These are phyloP conservation scores for Durusdinium trenchii DNA, from an alignment of 73 alveolate genomes.

Conservation along the genomic window DNA sequence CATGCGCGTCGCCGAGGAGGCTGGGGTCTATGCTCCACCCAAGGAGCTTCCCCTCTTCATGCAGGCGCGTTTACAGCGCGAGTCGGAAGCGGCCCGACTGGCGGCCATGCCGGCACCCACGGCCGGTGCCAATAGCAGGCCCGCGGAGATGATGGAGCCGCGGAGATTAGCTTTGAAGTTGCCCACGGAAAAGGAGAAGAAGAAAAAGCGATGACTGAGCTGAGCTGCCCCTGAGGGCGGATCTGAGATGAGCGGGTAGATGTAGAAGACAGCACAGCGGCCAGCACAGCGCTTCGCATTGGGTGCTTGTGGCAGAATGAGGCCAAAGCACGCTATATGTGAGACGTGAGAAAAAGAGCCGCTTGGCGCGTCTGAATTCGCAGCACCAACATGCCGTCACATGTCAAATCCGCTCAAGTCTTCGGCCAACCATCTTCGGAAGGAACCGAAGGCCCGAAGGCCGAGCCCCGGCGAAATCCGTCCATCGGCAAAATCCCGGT, in stretches of 20 bases:
- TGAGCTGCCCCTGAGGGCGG: not conserved
- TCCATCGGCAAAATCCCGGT: no score
- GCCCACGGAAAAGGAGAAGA: slow-evolving; percentile 23
- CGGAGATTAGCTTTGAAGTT: slow-evolving; percentile 54
- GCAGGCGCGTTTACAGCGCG: slow-evolving; percentile 33
- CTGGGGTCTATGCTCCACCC: slow-evolving; percentile 56
- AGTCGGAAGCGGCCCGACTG: slow-evolving; percentile 30
- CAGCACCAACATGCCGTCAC: no score
- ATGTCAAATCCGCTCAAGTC: no score
- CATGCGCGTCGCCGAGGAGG: slow-evolving; percentile 77
- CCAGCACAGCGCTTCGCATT: no score
- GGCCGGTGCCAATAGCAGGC: slow-evolving; percentile 61
- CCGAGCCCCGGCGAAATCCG: no score
- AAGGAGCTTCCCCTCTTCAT: slow-evolving; percentile 57
- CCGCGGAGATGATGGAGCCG: slow-evolving; percentile 60
- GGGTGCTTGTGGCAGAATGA: no score
- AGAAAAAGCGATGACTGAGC: slow-evolving; percentile 1
- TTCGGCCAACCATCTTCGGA: no score
- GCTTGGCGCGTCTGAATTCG: no score
- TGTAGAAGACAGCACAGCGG: not conserved
- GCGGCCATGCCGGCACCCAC: slow-evolving; percentile 74
- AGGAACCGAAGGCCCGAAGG: no score
- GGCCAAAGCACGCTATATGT: no score
- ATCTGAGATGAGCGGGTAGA: not conserved
- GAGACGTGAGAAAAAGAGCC: no score